Evolutionary conservation across 2,329 filamentous ascomycete genomes (phyloP).

Genomic region (Diaporthe capsici): DNA sequence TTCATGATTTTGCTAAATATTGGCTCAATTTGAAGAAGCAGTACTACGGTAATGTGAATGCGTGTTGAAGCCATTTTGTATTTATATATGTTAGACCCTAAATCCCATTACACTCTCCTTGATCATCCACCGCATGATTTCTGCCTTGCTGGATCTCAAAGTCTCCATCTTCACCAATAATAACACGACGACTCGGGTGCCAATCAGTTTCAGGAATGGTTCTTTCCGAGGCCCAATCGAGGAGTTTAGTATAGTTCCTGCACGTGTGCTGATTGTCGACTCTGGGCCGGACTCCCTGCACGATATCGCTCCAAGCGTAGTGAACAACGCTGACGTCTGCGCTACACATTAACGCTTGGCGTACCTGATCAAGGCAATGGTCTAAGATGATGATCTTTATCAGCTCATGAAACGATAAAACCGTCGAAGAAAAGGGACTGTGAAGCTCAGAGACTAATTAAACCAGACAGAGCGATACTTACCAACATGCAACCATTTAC

Average conservation of each 20-base stretch:
- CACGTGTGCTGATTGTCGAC: slow-evolving; percentile 1
- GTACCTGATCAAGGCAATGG: background rate
- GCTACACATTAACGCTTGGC: background rate
- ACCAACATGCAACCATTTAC: slow-evolving; percentile 2
- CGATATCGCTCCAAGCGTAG: background rate
- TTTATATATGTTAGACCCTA: background rate
- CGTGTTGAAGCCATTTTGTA: background rate
- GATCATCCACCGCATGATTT: background rate
- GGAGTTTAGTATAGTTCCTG: background rate
- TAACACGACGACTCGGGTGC: background rate
- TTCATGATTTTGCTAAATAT: background rate
- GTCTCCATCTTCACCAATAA: background rate
- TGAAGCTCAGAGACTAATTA: background rate
- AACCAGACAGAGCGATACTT: background rate
- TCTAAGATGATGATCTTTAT: background rate
- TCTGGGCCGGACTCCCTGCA: background rate
- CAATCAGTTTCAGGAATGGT: background rate
- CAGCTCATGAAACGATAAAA: background rate
- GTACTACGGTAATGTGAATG: background rate
- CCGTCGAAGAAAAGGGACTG: background rate
- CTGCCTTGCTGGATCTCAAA: slow-evolving; percentile 4
- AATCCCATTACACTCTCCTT: background rate
- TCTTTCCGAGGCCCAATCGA: background rate
- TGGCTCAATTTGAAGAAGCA: background rate
- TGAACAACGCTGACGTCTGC: background rate